Evolutionary conservation across 2,329 filamentous ascomycete species (phyloP).

Genomic region (Diaporthe vaccinii): DNA sequence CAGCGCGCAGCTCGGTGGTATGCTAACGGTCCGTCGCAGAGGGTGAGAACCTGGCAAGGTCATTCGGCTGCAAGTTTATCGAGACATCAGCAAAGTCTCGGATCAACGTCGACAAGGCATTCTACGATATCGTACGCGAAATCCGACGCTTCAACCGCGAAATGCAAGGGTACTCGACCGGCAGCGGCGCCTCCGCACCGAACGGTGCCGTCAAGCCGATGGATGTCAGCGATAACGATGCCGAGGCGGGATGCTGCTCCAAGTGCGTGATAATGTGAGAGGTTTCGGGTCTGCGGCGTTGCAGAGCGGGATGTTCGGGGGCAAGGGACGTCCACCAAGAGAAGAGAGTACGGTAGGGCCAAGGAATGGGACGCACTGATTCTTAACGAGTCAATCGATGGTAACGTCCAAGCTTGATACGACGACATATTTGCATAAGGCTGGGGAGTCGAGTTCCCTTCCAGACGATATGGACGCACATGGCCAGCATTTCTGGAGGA

Average conservation of each 20-base stretch:
- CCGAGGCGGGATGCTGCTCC: constrained; percentile 83
- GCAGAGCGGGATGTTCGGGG: constrained; percentile 22
- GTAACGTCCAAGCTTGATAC: constrained; percentile 40
- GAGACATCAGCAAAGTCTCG: constrained; percentile 98
- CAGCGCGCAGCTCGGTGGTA: constrained; percentile 1
- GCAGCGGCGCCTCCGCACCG: constrained; percentile 73
- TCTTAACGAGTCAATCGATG: constrained; percentile 29
- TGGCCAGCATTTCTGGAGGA: constrained; percentile 42
- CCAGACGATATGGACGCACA: constrained; percentile 40
- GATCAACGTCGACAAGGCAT: constrained; percentile 98
- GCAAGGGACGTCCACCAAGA: constrained; percentile 6
- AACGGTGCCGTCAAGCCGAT: constrained; percentile 78
- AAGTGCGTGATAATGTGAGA: constrained; percentile 92
- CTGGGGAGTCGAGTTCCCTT: constrained; percentile 39
- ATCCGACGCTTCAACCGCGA: constrained; percentile 99
- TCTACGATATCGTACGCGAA: constrained; percentile 98
- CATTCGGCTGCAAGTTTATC: constrained; percentile 98
- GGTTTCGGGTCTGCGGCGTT: constrained; percentile 28
- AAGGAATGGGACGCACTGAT: constrained; percentile 23
- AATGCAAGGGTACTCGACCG: constrained; percentile 88
- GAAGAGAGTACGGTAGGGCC: constrained; percentile 15
- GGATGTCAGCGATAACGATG: constrained; percentile 79
- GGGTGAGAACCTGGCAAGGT: constrained; percentile 86
- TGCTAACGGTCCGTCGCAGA: constrained; percentile 66
- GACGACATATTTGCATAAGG: constrained; percentile 42